Evolutionary conservation across 352 stramenopile genomes (phyloP).

Genomic region (Phytophthora ramorum): DNA sequence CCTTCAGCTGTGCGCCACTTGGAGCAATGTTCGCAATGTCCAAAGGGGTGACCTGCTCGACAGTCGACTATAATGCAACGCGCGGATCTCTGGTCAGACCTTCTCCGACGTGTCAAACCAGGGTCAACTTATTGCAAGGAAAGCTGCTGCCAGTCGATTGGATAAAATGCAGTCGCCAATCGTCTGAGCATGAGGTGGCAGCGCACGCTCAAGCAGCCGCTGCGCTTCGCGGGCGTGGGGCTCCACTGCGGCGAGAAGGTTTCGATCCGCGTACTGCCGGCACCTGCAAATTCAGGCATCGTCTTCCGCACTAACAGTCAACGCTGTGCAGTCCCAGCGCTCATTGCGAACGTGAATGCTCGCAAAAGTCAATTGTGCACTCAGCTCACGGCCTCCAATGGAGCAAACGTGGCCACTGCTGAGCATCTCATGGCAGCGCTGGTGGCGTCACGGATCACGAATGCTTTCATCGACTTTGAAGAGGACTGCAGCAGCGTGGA

Average conservation of each 20-base stretch:
- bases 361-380: conserved; percentile 65
- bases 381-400: conserved; percentile 37
- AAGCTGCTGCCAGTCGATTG: conserved; percentile 7
- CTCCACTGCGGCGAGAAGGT: conserved; percentile 59
- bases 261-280: conserved; percentile 42
- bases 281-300: conserved; percentile 38
- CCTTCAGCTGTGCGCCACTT: too few species aligned
- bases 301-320: conserved; percentile 32
- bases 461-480: conserved; percentile 53
- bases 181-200: conserved; percentile 34
- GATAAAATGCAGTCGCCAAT: conserved; percentile 9
- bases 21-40: too few species aligned
- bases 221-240: conserved; percentile 64
- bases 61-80: too few species aligned
- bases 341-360: conserved; percentile 47
- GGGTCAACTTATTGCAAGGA: too few species aligned
- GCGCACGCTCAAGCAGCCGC: conserved; percentile 53
- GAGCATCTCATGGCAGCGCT: conserved; percentile 79
- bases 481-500: conserved; percentile 31
- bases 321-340: conserved; percentile 27
- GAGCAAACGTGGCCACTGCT: conserved; percentile 49
- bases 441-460: conserved; percentile 49
- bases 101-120: too few species aligned
- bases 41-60: too few species aligned
- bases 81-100: too few species aligned